Evolutionary conservation across 352 stramenopile genomes (phyloP).

Genomic region (Pythium monospermum): DNA sequence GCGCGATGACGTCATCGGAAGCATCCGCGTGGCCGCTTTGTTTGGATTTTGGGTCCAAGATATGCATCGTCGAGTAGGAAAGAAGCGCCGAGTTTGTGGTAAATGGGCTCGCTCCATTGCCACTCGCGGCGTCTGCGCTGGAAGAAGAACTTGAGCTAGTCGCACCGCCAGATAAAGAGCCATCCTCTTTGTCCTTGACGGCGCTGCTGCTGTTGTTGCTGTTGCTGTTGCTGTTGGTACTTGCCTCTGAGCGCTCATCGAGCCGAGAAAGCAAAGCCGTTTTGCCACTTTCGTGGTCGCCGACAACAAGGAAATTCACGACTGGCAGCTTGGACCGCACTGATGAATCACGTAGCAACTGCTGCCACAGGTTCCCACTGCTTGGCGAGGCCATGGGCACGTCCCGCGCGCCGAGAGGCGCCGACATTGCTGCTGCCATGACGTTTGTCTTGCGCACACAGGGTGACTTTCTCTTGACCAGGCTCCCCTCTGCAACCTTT

Average conservation of each 20-base stretch:
- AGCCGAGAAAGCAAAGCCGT: conserved; percentile 54
- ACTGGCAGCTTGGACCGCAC: conserved; percentile 67
- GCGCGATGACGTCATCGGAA: conserved; percentile 66
- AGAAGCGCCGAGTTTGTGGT: conserved; percentile 31
- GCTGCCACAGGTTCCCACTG: conserved; percentile 67
- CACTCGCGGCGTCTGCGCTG: conserved; percentile 2
- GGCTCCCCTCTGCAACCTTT: too few relatives aligned
- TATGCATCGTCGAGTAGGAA: conserved; percentile 55
- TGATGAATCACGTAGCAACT: conserved; percentile 78
- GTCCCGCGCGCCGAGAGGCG: conserved; percentile 4
- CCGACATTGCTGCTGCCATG: not conserved
- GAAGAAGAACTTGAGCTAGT: not conserved
- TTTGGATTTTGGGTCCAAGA: conserved; percentile 60
- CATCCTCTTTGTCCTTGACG: too few relatives aligned
- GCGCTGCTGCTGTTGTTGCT: too few relatives aligned
- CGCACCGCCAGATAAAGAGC: too few relatives aligned
- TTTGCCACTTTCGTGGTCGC: conserved; percentile 73
- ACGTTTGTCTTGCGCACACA: not conserved
- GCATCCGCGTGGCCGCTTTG: conserved; percentile 35
- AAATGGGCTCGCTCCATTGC: conserved; percentile 14
- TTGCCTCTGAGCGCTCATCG: too few relatives aligned
- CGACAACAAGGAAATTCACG: conserved; percentile 64
- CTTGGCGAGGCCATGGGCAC: not conserved
- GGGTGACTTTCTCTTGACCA: not conserved
- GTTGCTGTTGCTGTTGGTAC: too few relatives aligned